These are phyloP conservation scores for Fraxinus quadrangulata DNA, from an alignment of 257 asterid species.

Conservation along the genomic window DNA sequence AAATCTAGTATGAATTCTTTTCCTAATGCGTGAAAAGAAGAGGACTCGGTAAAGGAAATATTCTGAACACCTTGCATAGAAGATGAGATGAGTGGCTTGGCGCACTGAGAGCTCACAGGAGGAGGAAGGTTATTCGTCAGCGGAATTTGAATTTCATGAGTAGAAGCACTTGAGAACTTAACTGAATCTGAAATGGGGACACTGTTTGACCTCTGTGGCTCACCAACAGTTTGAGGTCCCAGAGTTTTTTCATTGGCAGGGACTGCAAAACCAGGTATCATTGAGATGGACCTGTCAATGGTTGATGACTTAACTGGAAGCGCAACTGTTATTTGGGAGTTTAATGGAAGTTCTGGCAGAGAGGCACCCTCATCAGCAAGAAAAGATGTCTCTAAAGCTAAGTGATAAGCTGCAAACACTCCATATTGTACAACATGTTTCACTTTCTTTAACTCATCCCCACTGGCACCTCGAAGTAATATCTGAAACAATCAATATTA, in stretches of 20 bases:
- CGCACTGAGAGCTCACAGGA: constrained; percentile 37
- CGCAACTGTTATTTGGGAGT: constrained; percentile 71
- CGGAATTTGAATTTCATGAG: constrained; percentile 34
- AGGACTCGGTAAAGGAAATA: constrained; percentile 37
- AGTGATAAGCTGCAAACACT: constrained; percentile 93
- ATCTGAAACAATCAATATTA: constrained; percentile 56
- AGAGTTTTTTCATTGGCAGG: constrained; percentile 45
- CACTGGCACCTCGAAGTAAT: constrained; percentile 87
- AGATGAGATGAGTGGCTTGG: constrained; percentile 40
- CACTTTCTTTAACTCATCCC: constrained; percentile 90
- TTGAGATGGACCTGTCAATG: constrained; percentile 79
- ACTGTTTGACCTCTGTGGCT: constrained; percentile 57
- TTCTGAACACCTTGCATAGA: constrained; percentile 34
- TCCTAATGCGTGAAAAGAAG: constrained; percentile 33
- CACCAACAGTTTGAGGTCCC: constrained; percentile 51
- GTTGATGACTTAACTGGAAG: constrained; percentile 72
- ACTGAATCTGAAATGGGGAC: constrained; percentile 50
- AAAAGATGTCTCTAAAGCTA: constrained; percentile 94
- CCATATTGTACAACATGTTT: constrained; percentile 94
- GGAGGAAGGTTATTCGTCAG: constrained; percentile 30
- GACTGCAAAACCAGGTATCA: constrained; percentile 58
- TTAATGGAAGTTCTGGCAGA: constrained; percentile 71
- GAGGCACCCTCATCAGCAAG: constrained; percentile 99
- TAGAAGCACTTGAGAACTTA: constrained; percentile 37
- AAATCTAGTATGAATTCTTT: constrained; percentile 34